A percentile compares a stretch with the other conserved stretches of the same genome.
phyloP scores from a whole-genome alignment of 352 stramenopile species.

The Pythium plurisporium region DNA sequence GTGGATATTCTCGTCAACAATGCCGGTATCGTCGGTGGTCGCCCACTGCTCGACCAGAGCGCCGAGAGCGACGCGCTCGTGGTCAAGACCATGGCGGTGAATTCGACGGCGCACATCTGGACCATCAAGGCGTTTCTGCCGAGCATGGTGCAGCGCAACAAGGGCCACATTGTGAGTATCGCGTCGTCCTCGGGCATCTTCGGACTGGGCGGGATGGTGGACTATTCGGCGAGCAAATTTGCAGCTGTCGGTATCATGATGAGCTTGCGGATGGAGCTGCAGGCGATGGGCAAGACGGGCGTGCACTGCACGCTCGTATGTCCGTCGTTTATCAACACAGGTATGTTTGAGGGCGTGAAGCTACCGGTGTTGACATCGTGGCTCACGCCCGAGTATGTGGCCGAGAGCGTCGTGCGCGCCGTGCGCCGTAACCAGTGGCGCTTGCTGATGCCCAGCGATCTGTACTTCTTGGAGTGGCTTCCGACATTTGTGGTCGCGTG shows the following conservation, averaged over 20 bases:
- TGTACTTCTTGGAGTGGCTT: slow-evolving; percentile 18
- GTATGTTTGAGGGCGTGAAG: slow-evolving; percentile 38
- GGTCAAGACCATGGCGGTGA: slow-evolving; percentile 36
- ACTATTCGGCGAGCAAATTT: slow-evolving; percentile 45
- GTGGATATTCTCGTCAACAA: slow-evolving; percentile 55
- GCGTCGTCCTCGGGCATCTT: slow-evolving; percentile 37
- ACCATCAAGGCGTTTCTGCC: slow-evolving; percentile 43
- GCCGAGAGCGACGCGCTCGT: slow-evolving; percentile 30
- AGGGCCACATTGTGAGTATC: slow-evolving; percentile 39
- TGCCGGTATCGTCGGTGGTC: slow-evolving; percentile 42
- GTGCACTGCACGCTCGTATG: slow-evolving; percentile 34
- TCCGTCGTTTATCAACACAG: slow-evolving; percentile 36
- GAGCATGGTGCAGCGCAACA: slow-evolving; percentile 32
- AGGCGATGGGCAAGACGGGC: slow-evolving; percentile 22
- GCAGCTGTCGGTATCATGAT: slow-evolving; percentile 35
- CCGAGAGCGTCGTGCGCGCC: slow-evolving; percentile 26
- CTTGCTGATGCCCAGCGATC: slow-evolving; percentile 21
- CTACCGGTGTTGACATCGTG: slow-evolving; percentile 20
- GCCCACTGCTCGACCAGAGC: slow-evolving; percentile 34
- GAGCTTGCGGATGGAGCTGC: slow-evolving; percentile 33
- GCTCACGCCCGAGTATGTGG: slow-evolving; percentile 30
- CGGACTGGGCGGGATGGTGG: slow-evolving; percentile 31
- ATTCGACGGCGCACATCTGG: slow-evolving; percentile 39
- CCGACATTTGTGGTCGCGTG: slow-evolving; percentile 12
- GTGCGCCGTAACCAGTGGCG: slow-evolving; percentile 30